Conservation (phyloP, 2,329 filamentous ascomycete species). For the Colletotrichum acutatum region DNA sequence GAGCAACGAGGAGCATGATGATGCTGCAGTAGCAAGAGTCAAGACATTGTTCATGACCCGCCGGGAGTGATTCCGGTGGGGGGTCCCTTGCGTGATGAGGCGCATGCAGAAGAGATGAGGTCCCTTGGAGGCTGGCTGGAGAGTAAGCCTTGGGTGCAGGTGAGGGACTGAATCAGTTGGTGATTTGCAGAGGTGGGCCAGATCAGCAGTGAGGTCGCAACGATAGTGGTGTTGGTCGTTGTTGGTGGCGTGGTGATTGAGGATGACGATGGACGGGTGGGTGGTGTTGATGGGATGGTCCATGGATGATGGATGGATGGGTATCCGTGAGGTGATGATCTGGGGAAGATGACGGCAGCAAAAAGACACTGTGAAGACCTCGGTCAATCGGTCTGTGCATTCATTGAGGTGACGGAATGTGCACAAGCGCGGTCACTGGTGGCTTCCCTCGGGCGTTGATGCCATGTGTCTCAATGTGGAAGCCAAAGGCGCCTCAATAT, state of each 20-base stretch:
- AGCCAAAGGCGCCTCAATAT: background rate
- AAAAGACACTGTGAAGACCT: background rate
- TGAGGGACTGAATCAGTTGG: conserved; percentile 15
- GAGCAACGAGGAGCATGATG: too few species aligned
- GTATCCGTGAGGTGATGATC: conserved; percentile 1
- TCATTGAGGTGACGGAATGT: background rate
- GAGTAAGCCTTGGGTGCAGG: background rate
- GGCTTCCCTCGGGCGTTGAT: background rate
- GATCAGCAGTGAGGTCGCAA: conserved; percentile 14
- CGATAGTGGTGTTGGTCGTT: conserved; percentile 4
- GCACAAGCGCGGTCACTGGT: too few species aligned
- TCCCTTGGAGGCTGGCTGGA: background rate
- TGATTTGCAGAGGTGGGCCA: conserved; percentile 27
- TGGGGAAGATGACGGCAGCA: conserved; percentile 9
- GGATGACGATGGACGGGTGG: background rate
- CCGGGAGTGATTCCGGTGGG: conserved; percentile 26
- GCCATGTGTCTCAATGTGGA: background rate
- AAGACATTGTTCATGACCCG: background rate
- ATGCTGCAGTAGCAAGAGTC: background rate
- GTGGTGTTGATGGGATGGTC: background rate
- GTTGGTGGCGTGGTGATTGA: background rate
- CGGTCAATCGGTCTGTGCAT: background rate
- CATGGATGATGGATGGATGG: background rate
- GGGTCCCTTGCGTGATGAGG: background rate
- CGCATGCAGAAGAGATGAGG: background rate